Evolutionary conservation across 345 rosid species (phyloP).

Genomic region (Salix arbutifolia): DNA sequence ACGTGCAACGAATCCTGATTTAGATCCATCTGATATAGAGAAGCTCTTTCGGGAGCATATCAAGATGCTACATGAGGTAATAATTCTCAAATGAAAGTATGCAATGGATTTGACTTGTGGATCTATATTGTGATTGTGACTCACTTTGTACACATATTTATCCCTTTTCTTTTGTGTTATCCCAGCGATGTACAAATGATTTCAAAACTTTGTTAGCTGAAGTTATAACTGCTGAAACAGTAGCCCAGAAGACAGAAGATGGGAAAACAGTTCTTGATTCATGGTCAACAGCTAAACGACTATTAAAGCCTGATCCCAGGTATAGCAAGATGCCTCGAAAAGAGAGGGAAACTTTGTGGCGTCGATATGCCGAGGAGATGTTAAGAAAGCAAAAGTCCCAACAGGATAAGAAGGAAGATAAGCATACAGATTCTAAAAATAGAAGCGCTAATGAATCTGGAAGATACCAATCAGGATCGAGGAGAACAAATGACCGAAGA

Average conservation of each 20-base stretch:
- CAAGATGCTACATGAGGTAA: conserved; percentile 81
- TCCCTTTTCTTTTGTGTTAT: conserved; percentile 3
- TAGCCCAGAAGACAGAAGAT: conserved; percentile 61
- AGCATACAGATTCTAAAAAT: conserved; percentile 37
- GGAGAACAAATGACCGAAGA: conserved; percentile 44
- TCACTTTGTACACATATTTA: neutral
- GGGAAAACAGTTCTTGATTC: conserved; percentile 77
- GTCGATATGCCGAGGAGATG: conserved; percentile 59
- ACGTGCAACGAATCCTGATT: conserved; percentile 72
- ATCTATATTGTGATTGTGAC: neutral
- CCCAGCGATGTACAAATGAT: conserved; percentile 63
- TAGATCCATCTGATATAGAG: conserved; percentile 76
- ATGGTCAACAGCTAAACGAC: conserved; percentile 86
- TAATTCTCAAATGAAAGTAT: neutral
- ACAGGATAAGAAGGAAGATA: conserved; percentile 41
- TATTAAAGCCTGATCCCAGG: conserved; percentile 67
- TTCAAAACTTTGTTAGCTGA: conserved; percentile 67
- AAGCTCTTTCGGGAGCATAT: conserved; percentile 89
- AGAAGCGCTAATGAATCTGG: conserved; percentile 43
- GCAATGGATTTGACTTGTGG: neutral
- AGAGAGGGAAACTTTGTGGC: conserved; percentile 80
- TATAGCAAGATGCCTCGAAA: conserved; percentile 83
- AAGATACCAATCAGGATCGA: conserved; percentile 34
- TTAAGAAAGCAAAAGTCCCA: conserved; percentile 52
- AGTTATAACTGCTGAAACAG: conserved; percentile 64